Evolutionary conservation across 257 asterid species (phyloP).

Genomic region (Solanum chilense): DNA sequence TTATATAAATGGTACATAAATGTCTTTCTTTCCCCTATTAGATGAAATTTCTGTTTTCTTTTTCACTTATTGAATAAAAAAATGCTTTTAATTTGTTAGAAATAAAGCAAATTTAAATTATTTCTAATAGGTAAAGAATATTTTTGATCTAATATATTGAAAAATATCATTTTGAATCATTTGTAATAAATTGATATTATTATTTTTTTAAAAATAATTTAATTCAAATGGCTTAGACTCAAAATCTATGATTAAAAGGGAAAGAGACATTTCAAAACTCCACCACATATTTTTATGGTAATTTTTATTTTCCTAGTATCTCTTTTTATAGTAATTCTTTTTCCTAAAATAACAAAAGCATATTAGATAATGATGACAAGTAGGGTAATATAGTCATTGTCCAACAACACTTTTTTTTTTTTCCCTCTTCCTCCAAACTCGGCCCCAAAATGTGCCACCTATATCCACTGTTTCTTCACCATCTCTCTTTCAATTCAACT

Average conservation of each 20-base stretch:
- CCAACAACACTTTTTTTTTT: neutral
- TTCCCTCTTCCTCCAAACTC: neutral
- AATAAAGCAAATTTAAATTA: too few relatives aligned
- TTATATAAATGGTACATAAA: neutral
- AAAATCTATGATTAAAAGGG: neutral
- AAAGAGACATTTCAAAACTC: neutral
- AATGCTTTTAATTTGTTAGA: too few relatives aligned
- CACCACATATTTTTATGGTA: neutral
- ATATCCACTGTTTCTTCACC: neutral
- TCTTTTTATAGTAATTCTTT: neutral
- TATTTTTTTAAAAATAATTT: too few relatives aligned
- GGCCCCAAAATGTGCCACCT: neutral
- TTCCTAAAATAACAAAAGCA: neutral
- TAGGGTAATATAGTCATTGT: neutral
- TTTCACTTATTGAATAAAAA: neutral
- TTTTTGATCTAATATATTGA: too few relatives aligned
- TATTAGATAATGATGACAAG: neutral
- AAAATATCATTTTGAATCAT: too few relatives aligned
- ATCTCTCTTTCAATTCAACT: neutral
- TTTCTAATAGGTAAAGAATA: too few relatives aligned
- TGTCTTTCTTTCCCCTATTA: neutral
- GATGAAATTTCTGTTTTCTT: too few relatives aligned
- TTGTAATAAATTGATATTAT: too few relatives aligned
- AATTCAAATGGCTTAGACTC: neutral
- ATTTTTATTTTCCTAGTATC: too few relatives aligned